Conservation (phyloP, 2,329 filamentous ascomycete genomes). For the Paraphoma chrysanthemicola region DNA sequence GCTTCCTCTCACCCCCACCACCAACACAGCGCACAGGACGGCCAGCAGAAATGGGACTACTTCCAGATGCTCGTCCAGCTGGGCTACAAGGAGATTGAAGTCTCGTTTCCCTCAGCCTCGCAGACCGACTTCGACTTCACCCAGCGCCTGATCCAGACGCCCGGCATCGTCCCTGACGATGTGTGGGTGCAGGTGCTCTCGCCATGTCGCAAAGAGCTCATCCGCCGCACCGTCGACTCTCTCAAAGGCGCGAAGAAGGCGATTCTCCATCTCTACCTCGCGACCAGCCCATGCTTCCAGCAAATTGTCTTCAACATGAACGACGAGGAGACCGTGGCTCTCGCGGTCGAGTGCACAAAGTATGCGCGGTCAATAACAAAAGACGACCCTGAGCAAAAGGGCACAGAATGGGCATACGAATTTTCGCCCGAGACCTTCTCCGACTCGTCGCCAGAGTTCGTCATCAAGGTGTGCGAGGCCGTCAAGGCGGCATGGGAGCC, state of each 20-base stretch:
- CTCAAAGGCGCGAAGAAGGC: constrained; percentile 90
- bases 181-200: constrained; percentile 92
- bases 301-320: constrained; percentile 87
- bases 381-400: constrained; percentile 64
- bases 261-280: constrained; percentile 93
- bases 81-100: constrained; percentile 97
- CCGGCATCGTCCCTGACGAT: constrained; percentile 83
- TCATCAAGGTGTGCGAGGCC: constrained; percentile 83
- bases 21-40: constrained; percentile 65
- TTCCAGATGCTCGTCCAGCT: constrained; percentile 93
- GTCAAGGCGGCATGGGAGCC: constrained; percentile 95
- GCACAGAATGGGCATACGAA: constrained; percentile 77
- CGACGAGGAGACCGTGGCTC: constrained; percentile 79
- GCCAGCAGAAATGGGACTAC: constrained; percentile 92
- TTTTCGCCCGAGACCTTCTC: constrained; percentile 91
- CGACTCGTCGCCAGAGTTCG: constrained; percentile 85
- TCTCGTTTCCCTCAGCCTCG: constrained; percentile 93
- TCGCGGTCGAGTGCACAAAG: constrained; percentile 85
- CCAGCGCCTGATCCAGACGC: constrained; percentile 82
- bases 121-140: constrained; percentile 98
- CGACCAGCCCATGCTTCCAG: constrained; percentile 95
- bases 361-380: constrained; percentile 91
- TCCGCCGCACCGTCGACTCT: constrained; percentile 86
- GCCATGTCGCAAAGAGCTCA: constrained; percentile 90
- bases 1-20: neutral